Percentiles rank a stretch among this genome's conserved stretches.
Conservation (phyloP, 1,284 basidiomycete species). For the Leucoagaricus sp. region DNA sequence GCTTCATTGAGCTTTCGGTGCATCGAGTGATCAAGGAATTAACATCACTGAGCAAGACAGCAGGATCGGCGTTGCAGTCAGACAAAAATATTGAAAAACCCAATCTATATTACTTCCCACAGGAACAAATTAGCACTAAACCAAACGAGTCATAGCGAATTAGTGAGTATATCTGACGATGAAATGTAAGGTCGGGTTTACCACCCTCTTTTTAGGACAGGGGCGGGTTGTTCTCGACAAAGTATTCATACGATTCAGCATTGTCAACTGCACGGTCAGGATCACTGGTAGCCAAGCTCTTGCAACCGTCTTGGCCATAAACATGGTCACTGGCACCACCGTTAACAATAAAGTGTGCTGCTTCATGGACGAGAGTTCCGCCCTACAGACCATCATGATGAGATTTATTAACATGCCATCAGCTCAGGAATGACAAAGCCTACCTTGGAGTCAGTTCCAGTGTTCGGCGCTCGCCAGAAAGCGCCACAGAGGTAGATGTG, state of each 20-base stretch:
- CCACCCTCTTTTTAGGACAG: too few relatives aligned
- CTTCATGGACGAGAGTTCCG: constrained; percentile 45
- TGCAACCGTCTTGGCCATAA: constrained; percentile 44
- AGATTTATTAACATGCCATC: too few relatives aligned
- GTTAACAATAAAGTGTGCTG: constrained; percentile 47
- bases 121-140: too few relatives aligned
- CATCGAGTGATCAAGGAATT: too few relatives aligned
- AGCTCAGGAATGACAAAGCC: background rate
- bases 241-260: constrained; percentile 56
- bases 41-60: too few relatives aligned
- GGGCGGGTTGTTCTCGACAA: constrained; percentile 46
- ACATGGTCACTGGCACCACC: constrained; percentile 46
- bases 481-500: constrained; percentile 46
- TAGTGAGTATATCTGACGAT: too few relatives aligned
- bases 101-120: too few relatives aligned
- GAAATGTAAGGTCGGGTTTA: too few relatives aligned
- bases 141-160: too few relatives aligned
- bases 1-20: too few relatives aligned
- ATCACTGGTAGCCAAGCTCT: constrained; percentile 41
- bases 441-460: constrained; percentile 50
- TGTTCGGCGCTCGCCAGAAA: constrained; percentile 46
- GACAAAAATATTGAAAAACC: too few relatives aligned
- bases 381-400: constrained; percentile 22
- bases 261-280: constrained; percentile 42
- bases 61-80: too few relatives aligned